These are phyloP conservation scores for Paramecium sonneborni DNA, from an alignment of 73 alveolate genomes.

Conservation along the genomic window DNA sequence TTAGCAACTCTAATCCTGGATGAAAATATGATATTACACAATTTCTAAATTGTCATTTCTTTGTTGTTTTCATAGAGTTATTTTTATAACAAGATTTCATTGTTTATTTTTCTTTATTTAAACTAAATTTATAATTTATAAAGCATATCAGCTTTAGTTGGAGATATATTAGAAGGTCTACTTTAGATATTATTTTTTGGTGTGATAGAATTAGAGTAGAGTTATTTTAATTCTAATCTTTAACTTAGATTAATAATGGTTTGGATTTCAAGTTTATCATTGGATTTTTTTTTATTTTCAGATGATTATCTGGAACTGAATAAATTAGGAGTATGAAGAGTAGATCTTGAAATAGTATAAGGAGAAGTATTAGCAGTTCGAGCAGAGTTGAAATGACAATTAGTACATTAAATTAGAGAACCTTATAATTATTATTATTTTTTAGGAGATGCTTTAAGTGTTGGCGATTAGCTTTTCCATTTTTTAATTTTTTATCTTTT, in stretches of 20 bases:
- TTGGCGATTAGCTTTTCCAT: background rate
- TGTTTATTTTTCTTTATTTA: background rate
- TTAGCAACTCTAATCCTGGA: background rate
- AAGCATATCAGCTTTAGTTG: background rate
- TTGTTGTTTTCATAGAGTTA: background rate
- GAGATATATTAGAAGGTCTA: background rate
- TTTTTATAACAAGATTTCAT: background rate
- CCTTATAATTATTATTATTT: background rate
- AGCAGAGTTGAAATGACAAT: background rate
- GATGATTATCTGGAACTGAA: background rate
- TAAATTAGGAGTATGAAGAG: background rate
- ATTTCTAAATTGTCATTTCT: background rate
- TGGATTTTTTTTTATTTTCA: background rate
- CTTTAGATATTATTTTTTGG: background rate
- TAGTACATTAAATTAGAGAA: background rate
- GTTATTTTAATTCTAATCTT: background rate
- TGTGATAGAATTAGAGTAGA: background rate
- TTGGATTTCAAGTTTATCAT: background rate
- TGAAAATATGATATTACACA: background rate
- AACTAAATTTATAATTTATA: background rate
- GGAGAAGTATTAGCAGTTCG: background rate
- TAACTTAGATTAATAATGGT: background rate
- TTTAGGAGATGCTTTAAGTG: background rate
- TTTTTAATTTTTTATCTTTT: background rate
- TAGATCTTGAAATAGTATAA: background rate